Evolutionary conservation across 768 basidiomycete genomes (phyloP).

Genomic region (Leccinum arenicola): DNA sequence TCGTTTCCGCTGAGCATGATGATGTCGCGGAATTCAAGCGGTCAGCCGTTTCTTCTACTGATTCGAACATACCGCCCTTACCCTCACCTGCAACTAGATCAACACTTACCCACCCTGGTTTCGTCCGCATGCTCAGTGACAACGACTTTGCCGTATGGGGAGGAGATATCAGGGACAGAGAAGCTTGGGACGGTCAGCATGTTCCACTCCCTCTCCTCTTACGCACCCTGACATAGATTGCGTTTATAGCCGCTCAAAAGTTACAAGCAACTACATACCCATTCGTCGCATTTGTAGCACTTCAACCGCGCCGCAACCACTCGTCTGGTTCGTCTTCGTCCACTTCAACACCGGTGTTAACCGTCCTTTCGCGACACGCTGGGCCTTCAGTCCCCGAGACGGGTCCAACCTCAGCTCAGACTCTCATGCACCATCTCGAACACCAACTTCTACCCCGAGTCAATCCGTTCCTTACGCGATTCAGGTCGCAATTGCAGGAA

Average conservation of each 20-base stretch:
- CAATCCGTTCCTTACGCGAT: slow-evolving; percentile 64
- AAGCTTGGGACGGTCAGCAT: slow-evolving; percentile 70
- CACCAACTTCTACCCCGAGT: slow-evolving; percentile 80
- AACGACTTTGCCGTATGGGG: slow-evolving; percentile 88
- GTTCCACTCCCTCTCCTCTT: not conserved
- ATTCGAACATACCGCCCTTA: not conserved
- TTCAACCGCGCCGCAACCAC: slow-evolving; percentile 65
- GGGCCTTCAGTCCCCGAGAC: slow-evolving; percentile 53
- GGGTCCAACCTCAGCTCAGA: slow-evolving; percentile 58
- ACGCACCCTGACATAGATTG: slow-evolving; percentile 1
- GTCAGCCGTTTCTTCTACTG: slow-evolving; percentile 34
- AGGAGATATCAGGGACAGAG: slow-evolving; percentile 80
- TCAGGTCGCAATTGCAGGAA: slow-evolving; percentile 51
- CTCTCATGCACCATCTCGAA: slow-evolving; percentile 65
- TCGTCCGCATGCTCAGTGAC: slow-evolving; percentile 67
- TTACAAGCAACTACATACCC: slow-evolving; percentile 90
- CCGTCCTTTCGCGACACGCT: slow-evolving; percentile 83
- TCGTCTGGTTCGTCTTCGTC: slow-evolving; percentile 33
- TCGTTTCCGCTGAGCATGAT: slow-evolving; percentile 90
- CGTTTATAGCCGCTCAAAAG: slow-evolving; percentile 53
- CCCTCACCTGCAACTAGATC: slow-evolving; percentile 38
- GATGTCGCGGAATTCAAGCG: slow-evolving; percentile 85
- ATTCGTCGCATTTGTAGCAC: slow-evolving; percentile 86
- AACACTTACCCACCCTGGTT: slow-evolving; percentile 70
- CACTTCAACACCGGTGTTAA: slow-evolving; percentile 50